These are phyloP conservation scores for Albugo laibachii DNA, from an alignment of 352 stramenopile genomes.

Conservation along the genomic window DNA sequence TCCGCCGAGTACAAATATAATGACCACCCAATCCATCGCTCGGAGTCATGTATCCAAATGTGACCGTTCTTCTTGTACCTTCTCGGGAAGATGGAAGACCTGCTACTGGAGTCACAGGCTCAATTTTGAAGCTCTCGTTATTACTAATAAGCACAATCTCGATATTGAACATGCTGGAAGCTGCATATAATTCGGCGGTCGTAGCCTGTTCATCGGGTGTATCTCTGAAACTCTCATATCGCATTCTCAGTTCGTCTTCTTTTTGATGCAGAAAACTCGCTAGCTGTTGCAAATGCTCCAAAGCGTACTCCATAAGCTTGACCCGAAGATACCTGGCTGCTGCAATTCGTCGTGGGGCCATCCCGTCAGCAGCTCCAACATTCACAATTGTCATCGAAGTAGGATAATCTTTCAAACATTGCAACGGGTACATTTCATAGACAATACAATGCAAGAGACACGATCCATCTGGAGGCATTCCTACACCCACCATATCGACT, in stretches of 20 bases:
- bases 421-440: conserved; percentile 70
- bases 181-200: conserved; percentile 54
- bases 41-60: conserved; percentile 54
- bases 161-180: conserved; percentile 66
- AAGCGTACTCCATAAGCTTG: conserved; percentile 52
- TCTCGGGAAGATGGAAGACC: conserved; percentile 38
- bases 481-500: conserved; percentile 38
- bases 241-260: conserved; percentile 36
- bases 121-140: conserved; percentile 64
- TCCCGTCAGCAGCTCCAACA: conserved; percentile 51
- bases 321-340: conserved; percentile 40
- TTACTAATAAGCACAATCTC: conserved; percentile 66
- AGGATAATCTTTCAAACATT: conserved; percentile 51
- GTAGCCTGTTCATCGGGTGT: conserved; percentile 57
- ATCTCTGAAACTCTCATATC: conserved; percentile 53
- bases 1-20: conserved; percentile 62
- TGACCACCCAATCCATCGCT: conserved; percentile 41
- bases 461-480: conserved; percentile 64
- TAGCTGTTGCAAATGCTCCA: conserved; percentile 36
- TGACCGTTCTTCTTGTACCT: conserved; percentile 26
- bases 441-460: conserved; percentile 69
- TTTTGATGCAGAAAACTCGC: conserved; percentile 52
- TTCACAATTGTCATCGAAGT: conserved; percentile 60
- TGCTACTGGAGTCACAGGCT: conserved; percentile 42
- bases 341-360: conserved; percentile 44